Conservation (phyloP, 352 stramenopile genomes). For the Pythium graminicola region DNA sequence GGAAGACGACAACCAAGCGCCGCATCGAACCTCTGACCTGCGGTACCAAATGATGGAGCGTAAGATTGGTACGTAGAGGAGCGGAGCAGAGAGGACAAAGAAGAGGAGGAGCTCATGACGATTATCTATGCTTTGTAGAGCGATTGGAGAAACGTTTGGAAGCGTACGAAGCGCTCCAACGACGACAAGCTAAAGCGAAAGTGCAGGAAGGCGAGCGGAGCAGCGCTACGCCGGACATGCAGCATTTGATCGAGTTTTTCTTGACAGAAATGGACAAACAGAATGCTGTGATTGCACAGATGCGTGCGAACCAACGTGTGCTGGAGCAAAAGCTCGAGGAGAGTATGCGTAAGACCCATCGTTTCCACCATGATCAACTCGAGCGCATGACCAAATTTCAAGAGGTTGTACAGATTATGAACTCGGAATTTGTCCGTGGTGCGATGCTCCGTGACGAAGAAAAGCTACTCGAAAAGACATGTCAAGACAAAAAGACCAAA, state of each 20-base stretch:
- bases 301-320: constrained; percentile 20
- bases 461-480: constrained; percentile 24
- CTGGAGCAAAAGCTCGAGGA: constrained; percentile 29
- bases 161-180: constrained; percentile 27
- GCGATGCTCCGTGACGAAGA: constrained; percentile 32
- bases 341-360: constrained; percentile 25
- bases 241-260: constrained; percentile 43
- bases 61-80: constrained; percentile 20
- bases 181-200: constrained; percentile 13
- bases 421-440: constrained; percentile 30
- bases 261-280: constrained; percentile 44
- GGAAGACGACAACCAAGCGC: constrained; percentile 21
- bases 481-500: constrained; percentile 30
- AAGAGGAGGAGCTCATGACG: not conserved
- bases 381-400: constrained; percentile 31
- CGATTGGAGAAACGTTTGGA: constrained; percentile 30
- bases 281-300: constrained; percentile 25
- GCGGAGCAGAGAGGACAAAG: too few species aligned
- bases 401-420: constrained; percentile 34
- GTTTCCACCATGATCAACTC: constrained; percentile 26
- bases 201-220: not conserved
- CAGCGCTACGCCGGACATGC: constrained; percentile 14
- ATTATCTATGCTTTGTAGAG: too few species aligned
- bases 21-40: constrained; percentile 8
- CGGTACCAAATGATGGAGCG: constrained; percentile 27